Conservation (phyloP, 2,329 filamentous ascomycete genomes). For the Ophiosphaerella herpotricha region DNA sequence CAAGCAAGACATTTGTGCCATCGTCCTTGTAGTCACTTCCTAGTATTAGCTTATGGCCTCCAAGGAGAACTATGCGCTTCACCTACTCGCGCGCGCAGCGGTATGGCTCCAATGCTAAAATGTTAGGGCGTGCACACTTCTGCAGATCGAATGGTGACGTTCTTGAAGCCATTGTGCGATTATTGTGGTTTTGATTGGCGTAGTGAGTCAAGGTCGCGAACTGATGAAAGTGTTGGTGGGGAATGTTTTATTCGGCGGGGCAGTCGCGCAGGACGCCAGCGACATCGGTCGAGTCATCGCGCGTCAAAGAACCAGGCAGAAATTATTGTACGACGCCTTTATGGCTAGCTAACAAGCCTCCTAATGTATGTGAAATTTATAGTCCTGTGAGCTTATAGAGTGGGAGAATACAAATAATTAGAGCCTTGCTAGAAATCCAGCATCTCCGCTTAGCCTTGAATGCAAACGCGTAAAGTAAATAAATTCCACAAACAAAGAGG, state of each 20-base stretch:
- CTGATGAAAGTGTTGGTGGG: slow-evolving; percentile 18
- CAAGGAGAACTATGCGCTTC: slow-evolving; percentile 15
- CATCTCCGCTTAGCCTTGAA: no score
- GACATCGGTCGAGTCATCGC: slow-evolving; percentile 23
- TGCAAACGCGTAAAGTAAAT: no score
- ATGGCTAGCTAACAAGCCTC: no score
- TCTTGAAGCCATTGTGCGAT: slow-evolving; percentile 28
- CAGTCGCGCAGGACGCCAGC: slow-evolving; percentile 8
- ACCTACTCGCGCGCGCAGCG: slow-evolving; percentile 60
- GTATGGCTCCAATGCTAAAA: slow-evolving; percentile 58
- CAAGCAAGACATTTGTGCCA: slow-evolving; percentile 91
- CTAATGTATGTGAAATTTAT: not conserved
- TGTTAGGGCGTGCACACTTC: slow-evolving; percentile 58
- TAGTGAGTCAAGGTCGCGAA: slow-evolving; percentile 1
- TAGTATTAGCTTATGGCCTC: slow-evolving; percentile 15
- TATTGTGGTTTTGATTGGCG: not conserved
- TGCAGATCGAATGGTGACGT: slow-evolving; percentile 52
- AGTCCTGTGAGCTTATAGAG: not conserved
- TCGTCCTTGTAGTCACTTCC: slow-evolving; percentile 96
- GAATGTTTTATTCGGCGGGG: slow-evolving; percentile 36
- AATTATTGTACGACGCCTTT: not conserved
- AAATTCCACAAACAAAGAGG: no score
- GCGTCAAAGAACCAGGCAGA: not conserved
- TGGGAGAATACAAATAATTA: no score
- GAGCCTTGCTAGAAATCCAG: no score